phyloP scores from a whole-genome alignment of 2,329 filamentous ascomycete species.

The Magnaporthiopsis rhizophila region DNA sequence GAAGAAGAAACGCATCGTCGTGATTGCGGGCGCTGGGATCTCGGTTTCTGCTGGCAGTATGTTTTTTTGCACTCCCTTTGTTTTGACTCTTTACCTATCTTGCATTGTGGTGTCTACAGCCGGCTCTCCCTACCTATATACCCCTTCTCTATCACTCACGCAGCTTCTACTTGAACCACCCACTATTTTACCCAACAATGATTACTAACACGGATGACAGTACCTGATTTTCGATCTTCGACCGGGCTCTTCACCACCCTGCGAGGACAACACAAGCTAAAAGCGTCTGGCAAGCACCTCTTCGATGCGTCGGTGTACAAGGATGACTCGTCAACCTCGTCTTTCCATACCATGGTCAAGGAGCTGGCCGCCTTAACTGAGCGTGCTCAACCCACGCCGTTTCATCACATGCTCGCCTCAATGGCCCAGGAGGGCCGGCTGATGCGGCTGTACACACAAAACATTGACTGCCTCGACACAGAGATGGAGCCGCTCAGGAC shows the following conservation, averaged over 20 bases:
- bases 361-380: slow-evolving; percentile 73
- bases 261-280: slow-evolving; percentile 80
- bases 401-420: slow-evolving; percentile 89
- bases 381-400: slow-evolving; percentile 71
- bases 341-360: slow-evolving; percentile 94
- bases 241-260: slow-evolving; percentile 82
- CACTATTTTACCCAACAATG: slow-evolving; percentile 6
- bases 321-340: slow-evolving; percentile 77
- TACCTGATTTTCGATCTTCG: slow-evolving; percentile 92
- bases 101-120: slow-evolving; percentile 7
- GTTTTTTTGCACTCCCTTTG: slow-evolving; percentile 25
- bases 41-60: slow-evolving; percentile 89
- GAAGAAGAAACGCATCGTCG: slow-evolving; percentile 92
- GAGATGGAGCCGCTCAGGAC: slow-evolving; percentile 73
- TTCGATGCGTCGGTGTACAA: slow-evolving; percentile 98
- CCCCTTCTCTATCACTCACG: slow-evolving; percentile 8
- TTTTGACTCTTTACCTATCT: slow-evolving; percentile 9
- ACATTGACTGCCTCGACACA: slow-evolving; percentile 92
- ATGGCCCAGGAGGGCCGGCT: slow-evolving; percentile 80
- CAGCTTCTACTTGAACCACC: neutral
- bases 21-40: slow-evolving; percentile 93
- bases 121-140: slow-evolving; percentile 10
- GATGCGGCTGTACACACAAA: slow-evolving; percentile 88
- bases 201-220: slow-evolving; percentile 31
- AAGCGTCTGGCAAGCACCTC: slow-evolving; percentile 86